phyloP scores from a whole-genome alignment of 2,329 filamentous ascomycete genomes.

The Hypoxylon sp. region DNA sequence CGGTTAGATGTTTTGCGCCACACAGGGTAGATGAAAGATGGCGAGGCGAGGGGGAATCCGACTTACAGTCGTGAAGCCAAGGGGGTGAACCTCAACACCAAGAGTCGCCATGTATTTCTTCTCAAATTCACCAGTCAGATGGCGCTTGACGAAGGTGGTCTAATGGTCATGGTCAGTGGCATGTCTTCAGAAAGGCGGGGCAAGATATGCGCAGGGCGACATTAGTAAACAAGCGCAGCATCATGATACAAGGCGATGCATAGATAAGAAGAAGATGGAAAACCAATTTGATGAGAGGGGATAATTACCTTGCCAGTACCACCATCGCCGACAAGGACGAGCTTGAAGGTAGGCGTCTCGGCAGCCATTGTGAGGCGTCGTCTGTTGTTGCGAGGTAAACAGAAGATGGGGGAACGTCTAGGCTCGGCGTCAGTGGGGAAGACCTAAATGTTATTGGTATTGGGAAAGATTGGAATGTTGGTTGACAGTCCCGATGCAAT shows the following conservation, averaged over 20 bases:
- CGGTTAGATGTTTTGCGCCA: slow-evolving; percentile 51
- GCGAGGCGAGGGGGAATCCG: slow-evolving; percentile 45
- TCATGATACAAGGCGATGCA: background rate
- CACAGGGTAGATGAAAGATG: slow-evolving; percentile 17
- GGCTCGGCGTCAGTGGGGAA: slow-evolving; percentile 50
- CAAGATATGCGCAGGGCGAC: slow-evolving; percentile 45
- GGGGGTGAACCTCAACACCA: slow-evolving; percentile 99
- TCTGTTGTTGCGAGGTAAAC: slow-evolving; percentile 60
- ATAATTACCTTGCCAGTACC: slow-evolving; percentile 93
- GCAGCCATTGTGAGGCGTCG: slow-evolving; percentile 73
- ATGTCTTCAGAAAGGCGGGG: slow-evolving; percentile 48
- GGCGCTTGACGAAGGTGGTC: slow-evolving; percentile 99
- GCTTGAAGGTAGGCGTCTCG: slow-evolving; percentile 91
- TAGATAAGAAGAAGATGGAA: background rate
- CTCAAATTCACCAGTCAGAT: slow-evolving; percentile 99
- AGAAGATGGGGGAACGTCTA: slow-evolving; percentile 58
- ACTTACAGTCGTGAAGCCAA: slow-evolving; percentile 97
- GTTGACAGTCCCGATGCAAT: slow-evolving; percentile 17
- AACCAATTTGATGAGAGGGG: slow-evolving; percentile 26
- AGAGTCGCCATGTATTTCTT: slow-evolving; percentile 99
- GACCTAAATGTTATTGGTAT: slow-evolving; percentile 20
- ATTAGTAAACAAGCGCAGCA: slow-evolving; percentile 28
- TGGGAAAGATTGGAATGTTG: slow-evolving; percentile 17
- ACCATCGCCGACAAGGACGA: slow-evolving; percentile 98
- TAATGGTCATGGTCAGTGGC: slow-evolving; percentile 59